phyloP scores from a whole-genome alignment of 73 alveolate species.

The Symbiodinium pilosum region DNA sequence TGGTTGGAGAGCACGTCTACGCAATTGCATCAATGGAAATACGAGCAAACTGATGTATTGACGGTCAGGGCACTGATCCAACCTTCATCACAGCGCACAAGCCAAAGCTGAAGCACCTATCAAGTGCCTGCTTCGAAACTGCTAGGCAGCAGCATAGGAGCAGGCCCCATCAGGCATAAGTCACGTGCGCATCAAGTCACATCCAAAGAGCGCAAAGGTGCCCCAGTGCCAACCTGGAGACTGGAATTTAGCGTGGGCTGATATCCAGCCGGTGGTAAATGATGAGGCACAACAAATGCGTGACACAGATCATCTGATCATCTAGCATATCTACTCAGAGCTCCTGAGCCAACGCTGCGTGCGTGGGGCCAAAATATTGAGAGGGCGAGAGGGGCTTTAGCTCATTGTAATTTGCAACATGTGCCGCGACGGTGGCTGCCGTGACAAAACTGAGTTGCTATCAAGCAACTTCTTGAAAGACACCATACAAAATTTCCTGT shows the following conservation, averaged over 20 bases:
- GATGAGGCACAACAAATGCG: neutral
- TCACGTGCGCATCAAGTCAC: neutral
- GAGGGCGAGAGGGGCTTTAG: no score
- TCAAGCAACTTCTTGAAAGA: no score
- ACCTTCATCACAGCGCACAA: neutral
- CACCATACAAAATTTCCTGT: no score
- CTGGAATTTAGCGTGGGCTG: neutral
- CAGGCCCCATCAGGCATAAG: neutral
- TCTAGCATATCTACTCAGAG: neutral
- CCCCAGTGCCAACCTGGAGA: neutral
- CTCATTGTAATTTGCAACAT: no score
- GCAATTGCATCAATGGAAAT: neutral
- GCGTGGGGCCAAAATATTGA: no score
- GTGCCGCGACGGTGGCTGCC: no score
- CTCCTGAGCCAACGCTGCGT: neutral
- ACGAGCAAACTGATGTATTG: neutral
- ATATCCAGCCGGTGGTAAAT: slow-evolving; percentile 2
- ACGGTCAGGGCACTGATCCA: neutral
- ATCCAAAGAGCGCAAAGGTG: neutral
- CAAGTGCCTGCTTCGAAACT: neutral
- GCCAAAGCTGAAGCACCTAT: neutral
- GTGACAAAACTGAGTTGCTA: no score
- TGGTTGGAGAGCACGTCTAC: neutral
- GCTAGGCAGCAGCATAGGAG: neutral
- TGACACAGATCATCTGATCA: neutral